Evolutionary conservation across 2,329 filamentous ascomycete genomes (phyloP).

Genomic region (Fusarium floridanum): DNA sequence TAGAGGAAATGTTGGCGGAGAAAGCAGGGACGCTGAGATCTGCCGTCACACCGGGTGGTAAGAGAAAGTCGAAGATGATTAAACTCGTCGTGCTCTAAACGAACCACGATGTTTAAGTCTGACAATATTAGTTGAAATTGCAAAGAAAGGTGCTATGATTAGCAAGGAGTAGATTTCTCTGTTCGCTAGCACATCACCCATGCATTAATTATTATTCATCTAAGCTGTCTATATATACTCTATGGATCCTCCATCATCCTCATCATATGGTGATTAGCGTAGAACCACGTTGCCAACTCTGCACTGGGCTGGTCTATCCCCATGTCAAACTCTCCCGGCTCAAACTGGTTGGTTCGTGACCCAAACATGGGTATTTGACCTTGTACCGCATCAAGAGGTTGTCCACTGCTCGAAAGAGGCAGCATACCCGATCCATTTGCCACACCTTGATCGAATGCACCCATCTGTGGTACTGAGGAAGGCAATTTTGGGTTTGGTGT

Average conservation of each 20-base stretch:
- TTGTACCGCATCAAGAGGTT: neutral
- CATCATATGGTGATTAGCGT: constrained; percentile 18
- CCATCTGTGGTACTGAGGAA: neutral
- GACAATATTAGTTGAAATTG: no score
- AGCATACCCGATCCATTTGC: neutral
- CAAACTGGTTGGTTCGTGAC: neutral
- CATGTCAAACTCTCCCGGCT: neutral
- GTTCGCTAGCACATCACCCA: no score
- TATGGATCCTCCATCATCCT: constrained; percentile 17
- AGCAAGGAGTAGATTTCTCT: no score
- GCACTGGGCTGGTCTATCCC: neutral
- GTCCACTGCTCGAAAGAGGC: neutral
- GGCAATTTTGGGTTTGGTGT: neutral
- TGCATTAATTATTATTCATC: neutral
- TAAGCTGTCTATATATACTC: neutral
- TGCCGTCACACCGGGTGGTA: no score
- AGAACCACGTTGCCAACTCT: constrained; percentile 19
- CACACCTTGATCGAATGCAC: neutral
- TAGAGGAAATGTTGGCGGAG: no score
- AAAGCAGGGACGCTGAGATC: no score
- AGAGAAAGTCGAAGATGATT: no score
- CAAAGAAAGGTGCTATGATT: no score
- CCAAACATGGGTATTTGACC: neutral
- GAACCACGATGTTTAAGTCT: no score
- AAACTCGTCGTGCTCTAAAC: no score